A percentile compares a stretch with the other conserved stretches of the same genome.
These are phyloP conservation scores for Helminthosporium solani DNA, from an alignment of 2,329 filamentous ascomycete species.

Conservation along the genomic window DNA sequence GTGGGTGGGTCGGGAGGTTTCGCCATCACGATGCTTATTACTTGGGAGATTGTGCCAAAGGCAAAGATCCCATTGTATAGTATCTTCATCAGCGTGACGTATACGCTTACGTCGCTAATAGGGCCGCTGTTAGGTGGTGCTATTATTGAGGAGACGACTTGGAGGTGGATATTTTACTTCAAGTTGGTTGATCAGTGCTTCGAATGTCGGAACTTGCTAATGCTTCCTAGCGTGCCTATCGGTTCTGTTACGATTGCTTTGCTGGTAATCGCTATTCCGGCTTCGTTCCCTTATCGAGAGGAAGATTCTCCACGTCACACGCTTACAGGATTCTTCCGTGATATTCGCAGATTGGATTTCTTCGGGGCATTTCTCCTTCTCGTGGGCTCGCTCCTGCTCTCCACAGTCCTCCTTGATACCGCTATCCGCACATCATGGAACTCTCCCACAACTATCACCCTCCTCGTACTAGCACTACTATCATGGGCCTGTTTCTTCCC, in stretches of 20 bases:
- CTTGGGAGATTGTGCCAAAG: neutral
- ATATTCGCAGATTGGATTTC: too few relatives aligned
- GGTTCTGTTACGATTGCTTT: neutral
- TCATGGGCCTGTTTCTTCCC: neutral
- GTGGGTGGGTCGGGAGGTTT: neutral
- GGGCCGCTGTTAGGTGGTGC: constrained; percentile 44
- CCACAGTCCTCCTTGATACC: neutral
- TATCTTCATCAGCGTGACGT: neutral
- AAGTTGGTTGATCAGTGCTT: neutral
- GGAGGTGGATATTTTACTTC: constrained; percentile 34
- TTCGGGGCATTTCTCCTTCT: too few relatives aligned
- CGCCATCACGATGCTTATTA: neutral
- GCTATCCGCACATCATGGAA: neutral
- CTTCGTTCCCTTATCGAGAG: neutral
- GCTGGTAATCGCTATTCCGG: neutral
- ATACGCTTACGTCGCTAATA: constrained; percentile 25
- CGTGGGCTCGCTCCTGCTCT: neutral
- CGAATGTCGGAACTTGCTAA: constrained; percentile 17
- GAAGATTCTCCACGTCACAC: too few relatives aligned
- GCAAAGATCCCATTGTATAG: neutral
- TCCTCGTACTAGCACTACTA: neutral
- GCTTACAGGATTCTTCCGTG: too few relatives aligned
- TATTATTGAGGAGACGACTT: constrained; percentile 35
- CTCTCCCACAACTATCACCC: neutral
- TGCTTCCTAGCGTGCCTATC: constrained; percentile 7